Conservation (phyloP, 1,284 basidiomycete species). For the Rhodotorula sp. region DNA sequence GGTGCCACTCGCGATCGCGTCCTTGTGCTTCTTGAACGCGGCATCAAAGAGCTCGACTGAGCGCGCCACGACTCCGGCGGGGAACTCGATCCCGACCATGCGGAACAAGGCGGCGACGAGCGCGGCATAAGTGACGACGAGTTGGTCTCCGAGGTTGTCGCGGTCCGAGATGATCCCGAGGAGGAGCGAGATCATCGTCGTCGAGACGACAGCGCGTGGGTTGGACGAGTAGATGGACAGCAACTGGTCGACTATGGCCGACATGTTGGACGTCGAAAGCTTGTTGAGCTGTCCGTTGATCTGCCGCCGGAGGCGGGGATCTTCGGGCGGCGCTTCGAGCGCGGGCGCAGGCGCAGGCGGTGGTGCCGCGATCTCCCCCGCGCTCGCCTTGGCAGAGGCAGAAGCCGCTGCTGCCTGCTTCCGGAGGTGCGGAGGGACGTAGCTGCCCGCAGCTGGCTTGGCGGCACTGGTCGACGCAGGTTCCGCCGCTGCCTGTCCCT, state of each 20-base stretch:
- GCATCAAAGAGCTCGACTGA: conserved; percentile 31
- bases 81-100: conserved; percentile 85
- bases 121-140: conserved; percentile 85
- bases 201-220: conserved; percentile 80
- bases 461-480: conserved; percentile 28
- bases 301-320: conserved; percentile 63
- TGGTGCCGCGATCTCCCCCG: background rate
- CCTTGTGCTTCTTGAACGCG: conserved; percentile 21
- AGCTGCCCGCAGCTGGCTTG: conserved; percentile 39
- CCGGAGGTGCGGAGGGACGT: conserved; percentile 57
- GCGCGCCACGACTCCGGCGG: conserved; percentile 53
- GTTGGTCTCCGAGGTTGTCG: conserved; percentile 76
- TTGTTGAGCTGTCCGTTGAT: conserved; percentile 56
- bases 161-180: conserved; percentile 78
- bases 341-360: conserved; percentile 2
- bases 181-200: conserved; percentile 72
- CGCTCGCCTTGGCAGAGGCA: background rate
- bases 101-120: conserved; percentile 81
- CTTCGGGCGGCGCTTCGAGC: conserved; percentile 31
- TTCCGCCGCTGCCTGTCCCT: background rate
- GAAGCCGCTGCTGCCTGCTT: conserved; percentile 49
- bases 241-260: conserved; percentile 70
- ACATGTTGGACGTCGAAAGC: conserved; percentile 61
- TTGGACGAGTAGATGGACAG: conserved; percentile 76
- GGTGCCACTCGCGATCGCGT: conserved; percentile 19